Percentiles rank a stretch among this genome's conserved stretches.
Conservation (phyloP, 108 stramenopile species). For the Skeletonema grethae region DNA sequence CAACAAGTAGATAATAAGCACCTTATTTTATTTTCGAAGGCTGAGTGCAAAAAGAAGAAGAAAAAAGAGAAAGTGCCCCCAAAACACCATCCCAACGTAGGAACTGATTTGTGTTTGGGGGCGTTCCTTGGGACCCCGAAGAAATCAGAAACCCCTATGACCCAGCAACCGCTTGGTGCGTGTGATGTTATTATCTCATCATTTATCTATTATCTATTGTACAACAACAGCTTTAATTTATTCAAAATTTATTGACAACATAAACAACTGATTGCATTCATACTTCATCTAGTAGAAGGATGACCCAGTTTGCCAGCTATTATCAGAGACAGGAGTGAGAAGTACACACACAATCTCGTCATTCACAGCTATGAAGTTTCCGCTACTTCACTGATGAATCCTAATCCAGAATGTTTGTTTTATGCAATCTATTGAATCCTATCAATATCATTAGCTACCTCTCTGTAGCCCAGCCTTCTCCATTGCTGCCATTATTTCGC, state of each 20-base stretch:
- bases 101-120: too few relatives aligned
- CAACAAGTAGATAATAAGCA: too few relatives aligned
- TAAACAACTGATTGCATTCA: neutral
- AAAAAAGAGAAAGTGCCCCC: too few relatives aligned
- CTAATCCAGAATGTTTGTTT: neutral
- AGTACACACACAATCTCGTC: slow-evolving; percentile 27
- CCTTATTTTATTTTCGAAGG: too few relatives aligned
- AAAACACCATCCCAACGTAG: too few relatives aligned
- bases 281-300: slow-evolving; percentile 2
- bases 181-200: too few relatives aligned
- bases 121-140: too few relatives aligned
- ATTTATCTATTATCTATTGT: too few relatives aligned
- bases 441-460: neutral
- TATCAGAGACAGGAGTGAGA: slow-evolving; percentile 6
- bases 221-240: slow-evolving; percentile 5
- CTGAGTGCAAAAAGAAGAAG: too few relatives aligned
- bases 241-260: neutral
- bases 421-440: neutral
- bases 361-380: slow-evolving; percentile 33
- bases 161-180: too few relatives aligned
- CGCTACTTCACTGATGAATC: slow-evolving; percentile 8
- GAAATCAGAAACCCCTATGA: too few relatives aligned
- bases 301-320: neutral
- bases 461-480: slow-evolving; percentile 37
- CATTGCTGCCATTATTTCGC: slow-evolving; percentile 31